Base-by-base conservation (phyloP, 2,329 filamentous ascomycete species). In the Penicillium sp. region DNA sequence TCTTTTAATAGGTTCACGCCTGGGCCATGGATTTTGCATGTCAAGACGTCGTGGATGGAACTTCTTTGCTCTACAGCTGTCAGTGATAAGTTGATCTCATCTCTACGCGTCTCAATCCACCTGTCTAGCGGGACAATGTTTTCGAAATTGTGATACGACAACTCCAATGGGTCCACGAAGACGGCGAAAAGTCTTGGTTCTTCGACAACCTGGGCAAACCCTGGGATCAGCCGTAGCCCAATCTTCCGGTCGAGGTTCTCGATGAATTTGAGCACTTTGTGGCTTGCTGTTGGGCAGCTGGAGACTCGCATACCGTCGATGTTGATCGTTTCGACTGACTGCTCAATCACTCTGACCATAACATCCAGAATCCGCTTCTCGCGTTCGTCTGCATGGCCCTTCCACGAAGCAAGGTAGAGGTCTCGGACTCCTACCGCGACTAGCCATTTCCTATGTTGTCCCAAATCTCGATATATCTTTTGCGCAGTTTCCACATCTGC, bases 141-240 rank as follows among this genome's bases (percentile, higher is more conserved):
- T n/a, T 53, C 50, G n/a, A 53, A 53, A 41, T 53, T 53, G 31
- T 53, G 50, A 9, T 21, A 53, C 8, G 50, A 53, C n/a, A 53
- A 21, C n/a, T 53, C 50, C 15, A 5, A 31, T 17, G 50, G 50
- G 31, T 53, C 50, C 21, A 53, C 50, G 15, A 53, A 53, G n/a
- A 53, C 50, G 1, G 31, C 50, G n/a, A 53, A 53, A 1, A 53
- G 50, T 30, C n/a, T 53, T 5, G 50, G 50, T 2, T n/a, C 21
- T 7, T 41, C n/a, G 7, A 53, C 3, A 5, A 53, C 30, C 30
- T 53, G 31, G 1, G 50, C 50, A 19, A 53, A 53, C 3, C 9
- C 38, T 4, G 30, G 15, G 15, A 26, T 5, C n/a, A 21, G 6
- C 31, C 21, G 17, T 3, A 21, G 29, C 2, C 11, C 30, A 8